A percentile compares a stretch with the other conserved stretches of the same genome.
These are phyloP conservation scores for Striga asiatica DNA, from an alignment of 257 asterid species.

Conservation along the genomic window DNA sequence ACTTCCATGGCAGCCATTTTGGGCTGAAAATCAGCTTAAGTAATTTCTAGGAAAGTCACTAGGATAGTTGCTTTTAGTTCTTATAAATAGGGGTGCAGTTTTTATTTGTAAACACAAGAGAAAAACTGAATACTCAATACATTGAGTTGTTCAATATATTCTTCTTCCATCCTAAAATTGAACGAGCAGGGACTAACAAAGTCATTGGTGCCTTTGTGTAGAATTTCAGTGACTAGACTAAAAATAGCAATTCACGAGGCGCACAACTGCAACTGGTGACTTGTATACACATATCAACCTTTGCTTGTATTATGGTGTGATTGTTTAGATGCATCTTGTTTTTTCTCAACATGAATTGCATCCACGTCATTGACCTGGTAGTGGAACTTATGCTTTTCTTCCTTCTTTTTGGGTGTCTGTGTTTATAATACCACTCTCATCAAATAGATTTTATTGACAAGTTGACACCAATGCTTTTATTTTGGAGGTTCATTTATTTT, in stretches of 20 bases:
- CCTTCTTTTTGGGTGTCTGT: neutral
- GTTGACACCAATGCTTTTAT: neutral
- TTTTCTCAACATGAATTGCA: neutral
- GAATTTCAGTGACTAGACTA: constrained; percentile 5
- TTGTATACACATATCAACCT: neutral
- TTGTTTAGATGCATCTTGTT: neutral
- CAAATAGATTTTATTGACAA: neutral
- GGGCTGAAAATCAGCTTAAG: no score
- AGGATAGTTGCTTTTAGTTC: no score
- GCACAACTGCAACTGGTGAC: neutral
- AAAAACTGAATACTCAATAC: no score
- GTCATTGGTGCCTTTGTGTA: constrained; percentile 9
- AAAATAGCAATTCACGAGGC: neutral
- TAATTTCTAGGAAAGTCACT: no score
- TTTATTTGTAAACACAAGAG: no score
- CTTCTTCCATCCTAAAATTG: no score
- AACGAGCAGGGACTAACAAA: no score
- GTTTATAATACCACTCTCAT: neutral
- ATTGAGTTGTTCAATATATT: no score
- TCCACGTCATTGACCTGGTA: neutral
- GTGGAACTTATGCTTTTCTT: neutral
- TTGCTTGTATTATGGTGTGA: neutral
- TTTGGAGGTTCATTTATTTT: neutral
- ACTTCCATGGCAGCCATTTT: no score
- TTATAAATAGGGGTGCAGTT: no score